A percentile compares a stretch with the other conserved stretches of the same genome.
Conservation (phyloP, 805 yeast species). For the Groenewaldozyma tartarivorans region DNA sequence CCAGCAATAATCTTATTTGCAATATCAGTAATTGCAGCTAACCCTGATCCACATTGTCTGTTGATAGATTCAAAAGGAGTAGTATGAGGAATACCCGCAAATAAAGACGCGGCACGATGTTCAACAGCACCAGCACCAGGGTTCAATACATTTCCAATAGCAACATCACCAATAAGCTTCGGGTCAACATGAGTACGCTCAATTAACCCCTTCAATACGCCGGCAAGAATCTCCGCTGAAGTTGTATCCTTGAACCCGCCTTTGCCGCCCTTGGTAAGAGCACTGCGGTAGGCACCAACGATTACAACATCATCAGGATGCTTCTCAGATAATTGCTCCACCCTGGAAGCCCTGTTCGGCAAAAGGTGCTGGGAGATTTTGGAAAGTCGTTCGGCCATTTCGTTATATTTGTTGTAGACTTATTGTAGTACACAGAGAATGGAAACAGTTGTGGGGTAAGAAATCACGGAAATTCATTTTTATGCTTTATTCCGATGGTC, state of each 20-base stretch:
- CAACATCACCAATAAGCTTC: slow-evolving; percentile 67
- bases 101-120: slow-evolving; percentile 84
- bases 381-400: slow-evolving; percentile 26
- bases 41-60: slow-evolving; percentile 92
- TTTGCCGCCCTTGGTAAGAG: slow-evolving; percentile 77
- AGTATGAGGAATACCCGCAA: slow-evolving; percentile 80
- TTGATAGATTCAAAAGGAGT: slow-evolving; percentile 76
- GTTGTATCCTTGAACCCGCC: slow-evolving; percentile 79
- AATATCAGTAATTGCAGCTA: slow-evolving; percentile 81
- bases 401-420: background rate
- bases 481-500: too few species aligned
- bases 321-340: slow-evolving; percentile 37
- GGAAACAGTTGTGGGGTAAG: too few species aligned
- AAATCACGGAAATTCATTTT: background rate
- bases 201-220: slow-evolving; percentile 54
- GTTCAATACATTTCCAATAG: slow-evolving; percentile 86
- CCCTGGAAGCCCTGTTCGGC: slow-evolving; percentile 25
- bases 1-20: slow-evolving; percentile 83
- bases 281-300: slow-evolving; percentile 84
- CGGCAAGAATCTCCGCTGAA: slow-evolving; percentile 66
- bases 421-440: slow-evolving; percentile 1
- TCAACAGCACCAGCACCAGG: slow-evolving; percentile 92
- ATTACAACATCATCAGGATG: slow-evolving; percentile 85
- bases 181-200: slow-evolving; percentile 43
- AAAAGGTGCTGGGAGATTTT: slow-evolving; percentile 25